A percentile compares a stretch with the other conserved stretches of the same genome.
These are phyloP conservation scores for Tilletia setariae DNA, from an alignment of 1,284 basidiomycete species.

Conservation along the genomic window DNA sequence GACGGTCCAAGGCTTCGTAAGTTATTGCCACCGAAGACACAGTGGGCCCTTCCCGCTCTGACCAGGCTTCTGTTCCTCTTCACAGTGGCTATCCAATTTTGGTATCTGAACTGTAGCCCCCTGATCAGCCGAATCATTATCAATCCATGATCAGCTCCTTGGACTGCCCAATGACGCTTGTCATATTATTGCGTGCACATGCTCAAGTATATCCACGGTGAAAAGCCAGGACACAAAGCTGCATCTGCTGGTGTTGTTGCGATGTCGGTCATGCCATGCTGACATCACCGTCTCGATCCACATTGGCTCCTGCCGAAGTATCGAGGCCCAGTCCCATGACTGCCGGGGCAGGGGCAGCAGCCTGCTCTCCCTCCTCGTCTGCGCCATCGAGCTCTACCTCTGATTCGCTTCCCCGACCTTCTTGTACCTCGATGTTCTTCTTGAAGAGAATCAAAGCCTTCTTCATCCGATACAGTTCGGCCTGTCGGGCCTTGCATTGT, in stretches of 20 bases:
- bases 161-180: no score
- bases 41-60: neutral
- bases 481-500: slow-evolving; percentile 7
- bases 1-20: slow-evolving; percentile 5
- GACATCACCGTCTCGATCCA: slow-evolving; percentile 6
- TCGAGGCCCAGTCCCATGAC: slow-evolving; percentile 7
- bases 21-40: neutral
- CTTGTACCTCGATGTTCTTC: neutral
- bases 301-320: neutral
- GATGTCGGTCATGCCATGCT: slow-evolving; percentile 1
- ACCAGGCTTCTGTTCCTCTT: neutral
- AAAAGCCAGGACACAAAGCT: no score
- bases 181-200: no score
- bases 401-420: slow-evolving; percentile 6
- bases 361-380: neutral
- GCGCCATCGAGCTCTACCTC: neutral
- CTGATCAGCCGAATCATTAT: no score
- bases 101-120: neutral
- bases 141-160: no score
- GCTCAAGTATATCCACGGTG: no score
- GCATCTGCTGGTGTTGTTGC: no score
- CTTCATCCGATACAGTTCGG: slow-evolving; percentile 14
- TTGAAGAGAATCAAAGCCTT: slow-evolving; percentile 3
- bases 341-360: neutral
- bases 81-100: slow-evolving; percentile 13